Conservation (phyloP, 306 rosid genomes). For the Albizia julibrissin region DNA sequence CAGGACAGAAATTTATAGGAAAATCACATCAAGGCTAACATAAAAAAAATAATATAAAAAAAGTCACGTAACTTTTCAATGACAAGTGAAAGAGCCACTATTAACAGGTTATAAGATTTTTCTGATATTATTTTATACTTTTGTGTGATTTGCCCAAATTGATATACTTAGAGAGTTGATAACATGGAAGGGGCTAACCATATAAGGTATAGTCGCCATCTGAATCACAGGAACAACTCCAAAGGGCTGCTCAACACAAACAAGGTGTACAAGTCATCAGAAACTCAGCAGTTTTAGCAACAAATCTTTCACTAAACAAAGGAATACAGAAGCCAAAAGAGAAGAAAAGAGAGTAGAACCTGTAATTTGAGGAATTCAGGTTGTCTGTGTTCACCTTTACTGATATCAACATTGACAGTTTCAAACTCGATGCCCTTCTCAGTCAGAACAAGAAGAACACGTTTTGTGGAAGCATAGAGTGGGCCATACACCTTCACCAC, state of each 20-base stretch:
- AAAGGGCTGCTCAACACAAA: conserved; percentile 19
- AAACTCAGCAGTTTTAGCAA: not conserved
- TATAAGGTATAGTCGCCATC: conserved; percentile 36
- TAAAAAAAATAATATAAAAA: too few relatives aligned
- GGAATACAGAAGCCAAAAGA: not conserved
- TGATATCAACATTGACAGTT: conserved; percentile 20
- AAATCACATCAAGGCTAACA: too few relatives aligned
- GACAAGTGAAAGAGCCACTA: too few relatives aligned
- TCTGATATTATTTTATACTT: too few relatives aligned
- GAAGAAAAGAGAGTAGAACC: not conserved
- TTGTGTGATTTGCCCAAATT: not conserved
- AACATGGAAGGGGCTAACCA: conserved; percentile 6
- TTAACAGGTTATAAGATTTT: too few relatives aligned
- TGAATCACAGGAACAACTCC: conserved; percentile 37
- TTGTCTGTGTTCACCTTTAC: conserved; percentile 26
- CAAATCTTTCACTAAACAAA: not conserved
- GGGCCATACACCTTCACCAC: conserved; percentile 45
- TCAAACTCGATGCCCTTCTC: conserved; percentile 37
- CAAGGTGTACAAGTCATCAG: not conserved
- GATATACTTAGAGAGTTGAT: not conserved
- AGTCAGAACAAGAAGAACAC: conserved; percentile 30
- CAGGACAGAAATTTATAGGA: too few relatives aligned
- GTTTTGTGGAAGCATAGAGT: conserved; percentile 11
- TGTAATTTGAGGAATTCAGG: conserved; percentile 39
- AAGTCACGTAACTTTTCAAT: too few relatives aligned